Evolutionary conservation across 305 asterid species (phyloP), one percentile per base, ranked within the genome.

Genomic region (Fraxinus nigra): DNA sequence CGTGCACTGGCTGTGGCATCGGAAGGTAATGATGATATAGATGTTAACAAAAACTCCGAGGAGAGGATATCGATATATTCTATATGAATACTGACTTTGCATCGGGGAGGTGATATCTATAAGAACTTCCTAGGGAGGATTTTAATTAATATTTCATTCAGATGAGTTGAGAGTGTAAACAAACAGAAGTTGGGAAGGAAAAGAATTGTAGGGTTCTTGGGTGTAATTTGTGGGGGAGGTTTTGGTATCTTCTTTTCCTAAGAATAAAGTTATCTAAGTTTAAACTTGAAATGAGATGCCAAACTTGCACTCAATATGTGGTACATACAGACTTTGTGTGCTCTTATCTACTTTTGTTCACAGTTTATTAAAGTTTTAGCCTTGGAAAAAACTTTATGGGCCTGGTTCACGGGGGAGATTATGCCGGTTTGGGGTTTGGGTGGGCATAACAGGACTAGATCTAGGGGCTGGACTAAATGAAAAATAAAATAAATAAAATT

Each of bases 221-320:
- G 56, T 83, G 33, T 81, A 61, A 84, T 86, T 86, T 80, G 89
- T 84, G 92, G 97, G 91, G 90, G 88, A 91, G 97, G 98, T 91
- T 91, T 91, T 87, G 95, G 98, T 88, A 94, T 92, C 94, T 93
- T 85, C 96, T 84, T 94, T 92, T 82, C 97, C 97, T 61, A 63
- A 74, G 81, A 32, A 86, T 80, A 91, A 93, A 93, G 98, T 78
- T 37, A 92, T 86, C 92, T 56, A 24, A 63, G 28, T 10, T 22
- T 8, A 18, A 22, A 7, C 16, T 63, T 56, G 54, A 43, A 43
- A 63, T 63, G 33, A 24, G 34, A 63, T 63, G 72, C 72, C 72
- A 63, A 63, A 63, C 72, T 63, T 63, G 72, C 33, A 63, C 72
- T 24, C 14, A 20, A 63, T 63, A 24, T 3, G 34, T 61, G 16